These are phyloP conservation scores for Rubroshorea leprosula DNA, from an alignment of 345 rosid genomes.

Conservation along the genomic window DNA sequence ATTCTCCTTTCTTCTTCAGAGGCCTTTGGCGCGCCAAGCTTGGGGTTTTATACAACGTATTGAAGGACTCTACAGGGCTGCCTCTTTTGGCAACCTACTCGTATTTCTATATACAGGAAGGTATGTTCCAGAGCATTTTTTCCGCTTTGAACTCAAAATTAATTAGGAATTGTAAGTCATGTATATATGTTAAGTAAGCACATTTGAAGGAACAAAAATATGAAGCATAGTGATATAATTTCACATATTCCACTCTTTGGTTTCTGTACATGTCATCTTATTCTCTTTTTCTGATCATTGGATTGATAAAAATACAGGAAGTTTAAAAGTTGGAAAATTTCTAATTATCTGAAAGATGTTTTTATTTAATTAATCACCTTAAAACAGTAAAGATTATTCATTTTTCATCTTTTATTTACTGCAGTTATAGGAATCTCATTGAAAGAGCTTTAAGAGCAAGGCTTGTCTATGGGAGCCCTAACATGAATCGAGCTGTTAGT, in stretches of 20 bases:
- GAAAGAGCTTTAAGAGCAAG: slow-evolving; percentile 88
- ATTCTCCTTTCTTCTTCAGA: slow-evolving; percentile 37
- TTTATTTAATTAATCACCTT: neutral
- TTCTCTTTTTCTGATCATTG: too few relatives aligned
- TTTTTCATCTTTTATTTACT: slow-evolving; percentile 12
- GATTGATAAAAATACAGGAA: too few relatives aligned
- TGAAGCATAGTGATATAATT: too few relatives aligned
- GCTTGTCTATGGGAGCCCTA: slow-evolving; percentile 84
- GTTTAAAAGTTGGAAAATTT: neutral
- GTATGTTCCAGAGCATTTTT: slow-evolving; percentile 36
- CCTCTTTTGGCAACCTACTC: slow-evolving; percentile 81
- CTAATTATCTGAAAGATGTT: neutral
- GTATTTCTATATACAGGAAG: slow-evolving; percentile 89
- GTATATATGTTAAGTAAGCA: too few relatives aligned
- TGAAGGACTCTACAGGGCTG: slow-evolving; percentile 89
- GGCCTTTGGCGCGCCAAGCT: slow-evolving; percentile 75
- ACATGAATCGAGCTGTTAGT: slow-evolving; percentile 96
- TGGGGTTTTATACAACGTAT: slow-evolving; percentile 73
- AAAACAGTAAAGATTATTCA: neutral
- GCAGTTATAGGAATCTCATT: slow-evolving; percentile 37
- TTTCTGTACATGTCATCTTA: too few relatives aligned
- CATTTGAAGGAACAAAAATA: too few relatives aligned
- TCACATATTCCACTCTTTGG: too few relatives aligned
- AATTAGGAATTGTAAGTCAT: neutral
- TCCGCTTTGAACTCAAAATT: neutral